phyloP scores from a whole-genome alignment of 2,329 filamentous ascomycete species.

The Dactylonectria macrodidyma region DNA sequence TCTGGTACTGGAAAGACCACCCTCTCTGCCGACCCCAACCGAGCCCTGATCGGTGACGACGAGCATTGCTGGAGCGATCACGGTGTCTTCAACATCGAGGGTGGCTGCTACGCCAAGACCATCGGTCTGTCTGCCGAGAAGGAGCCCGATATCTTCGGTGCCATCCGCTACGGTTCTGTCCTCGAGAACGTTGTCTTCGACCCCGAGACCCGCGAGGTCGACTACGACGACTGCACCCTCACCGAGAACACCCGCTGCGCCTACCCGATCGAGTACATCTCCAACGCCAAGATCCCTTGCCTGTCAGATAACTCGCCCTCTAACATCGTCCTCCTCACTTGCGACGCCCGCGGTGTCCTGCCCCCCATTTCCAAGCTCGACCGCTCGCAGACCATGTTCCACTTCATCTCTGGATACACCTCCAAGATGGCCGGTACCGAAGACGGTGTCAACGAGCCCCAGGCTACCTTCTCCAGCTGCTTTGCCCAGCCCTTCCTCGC shows the following conservation, averaged over 20 bases:
- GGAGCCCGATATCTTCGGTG: constrained; percentile 97
- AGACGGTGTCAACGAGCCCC: constrained; percentile 95
- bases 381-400: constrained; percentile 98
- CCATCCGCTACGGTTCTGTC: constrained; percentile 96
- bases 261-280: constrained; percentile 99
- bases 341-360: constrained; percentile 96
- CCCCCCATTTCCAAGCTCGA: constrained; percentile 98
- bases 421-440: constrained; percentile 99
- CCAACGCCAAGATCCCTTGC: constrained; percentile 99
- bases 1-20: constrained; percentile 99
- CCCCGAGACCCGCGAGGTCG: constrained; percentile 87
- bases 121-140: constrained; percentile 98
- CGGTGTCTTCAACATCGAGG: constrained; percentile 99
- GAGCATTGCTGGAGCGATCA: constrained; percentile 99
- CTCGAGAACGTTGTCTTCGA: constrained; percentile 98
- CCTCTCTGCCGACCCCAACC: constrained; percentile 96
- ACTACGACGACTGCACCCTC: constrained; percentile 95
- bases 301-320: constrained; percentile 87
- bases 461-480: constrained; percentile 99
- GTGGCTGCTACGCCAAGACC: constrained; percentile 99
- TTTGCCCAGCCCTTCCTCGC: constrained; percentile 99
- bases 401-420: constrained; percentile 99
- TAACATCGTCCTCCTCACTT: constrained; percentile 99
- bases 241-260: constrained; percentile 99
- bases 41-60: constrained; percentile 95